Percentiles rank a stretch among this genome's conserved stretches.
Conservation (phyloP, 192 early-diverging fungal genomes). For the Entrophospora sp. region DNA sequence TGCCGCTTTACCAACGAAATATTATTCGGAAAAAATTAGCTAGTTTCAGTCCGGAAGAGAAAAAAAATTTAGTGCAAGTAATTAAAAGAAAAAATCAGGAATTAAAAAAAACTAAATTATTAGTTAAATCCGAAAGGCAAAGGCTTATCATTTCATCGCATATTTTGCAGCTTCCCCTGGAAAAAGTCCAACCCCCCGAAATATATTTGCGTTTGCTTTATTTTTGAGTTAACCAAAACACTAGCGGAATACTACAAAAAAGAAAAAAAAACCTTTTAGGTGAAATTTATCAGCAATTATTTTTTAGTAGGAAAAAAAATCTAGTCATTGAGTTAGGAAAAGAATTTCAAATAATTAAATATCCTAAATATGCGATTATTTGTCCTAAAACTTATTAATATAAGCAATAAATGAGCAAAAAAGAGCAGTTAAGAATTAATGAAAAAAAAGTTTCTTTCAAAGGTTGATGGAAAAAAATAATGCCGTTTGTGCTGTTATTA, state of each 20-base stretch:
- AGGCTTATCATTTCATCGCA: background rate
- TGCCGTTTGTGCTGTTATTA: too few relatives aligned
- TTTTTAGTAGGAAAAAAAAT: background rate
- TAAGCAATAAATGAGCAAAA: too few relatives aligned
- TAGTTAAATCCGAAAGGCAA: background rate
- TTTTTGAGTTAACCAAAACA: conserved; percentile 2
- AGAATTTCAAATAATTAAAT: background rate
- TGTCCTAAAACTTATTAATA: too few relatives aligned
- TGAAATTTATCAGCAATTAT: conserved; percentile 7
- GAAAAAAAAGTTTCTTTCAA: too few relatives aligned
- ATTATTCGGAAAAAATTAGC: background rate
- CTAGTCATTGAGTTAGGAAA: conserved; percentile 6
- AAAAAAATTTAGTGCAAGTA: background rate
- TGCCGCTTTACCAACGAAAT: background rate
- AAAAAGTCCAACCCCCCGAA: background rate
- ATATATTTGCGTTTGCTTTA: conserved; percentile 9
- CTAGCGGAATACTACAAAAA: background rate
- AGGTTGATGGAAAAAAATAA: too few relatives aligned
- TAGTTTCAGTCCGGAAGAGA: background rate
- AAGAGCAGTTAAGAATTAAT: too few relatives aligned
- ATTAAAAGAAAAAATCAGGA: background rate
- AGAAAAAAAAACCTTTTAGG: conserved; percentile 3
- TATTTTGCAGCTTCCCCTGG: background rate
- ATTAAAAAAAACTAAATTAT: conserved; percentile 2
- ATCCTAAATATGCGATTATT: background rate